Evolutionary conservation across 2,329 filamentous ascomycete species (phyloP).

Genomic region (Penicillium oxalicum): DNA sequence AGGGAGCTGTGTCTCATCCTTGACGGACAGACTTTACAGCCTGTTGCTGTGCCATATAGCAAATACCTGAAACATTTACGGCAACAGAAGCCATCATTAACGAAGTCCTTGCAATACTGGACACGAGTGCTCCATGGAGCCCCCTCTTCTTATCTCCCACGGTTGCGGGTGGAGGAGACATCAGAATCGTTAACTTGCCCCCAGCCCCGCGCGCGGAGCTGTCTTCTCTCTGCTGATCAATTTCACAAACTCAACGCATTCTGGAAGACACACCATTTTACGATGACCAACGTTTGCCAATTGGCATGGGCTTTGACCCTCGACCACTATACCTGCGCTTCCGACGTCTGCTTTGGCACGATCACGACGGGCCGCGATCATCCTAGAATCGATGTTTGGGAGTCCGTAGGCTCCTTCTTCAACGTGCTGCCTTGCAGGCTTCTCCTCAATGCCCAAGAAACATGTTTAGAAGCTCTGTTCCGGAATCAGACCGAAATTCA

Average conservation of each 20-base stretch:
- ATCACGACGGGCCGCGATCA: constrained; percentile 7
- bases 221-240: not conserved
- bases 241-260: not conserved
- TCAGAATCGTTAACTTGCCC: not conserved
- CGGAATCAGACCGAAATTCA: not conserved
- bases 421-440: not conserved
- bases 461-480: not conserved
- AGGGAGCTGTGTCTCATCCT: constrained; percentile 1
- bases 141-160: not conserved
- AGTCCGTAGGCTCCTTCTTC: not conserved
- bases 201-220: not conserved
- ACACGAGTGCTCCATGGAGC: not conserved
- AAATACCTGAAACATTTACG: constrained; percentile 1
- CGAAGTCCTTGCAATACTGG: constrained; percentile 4
- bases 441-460: not conserved
- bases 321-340: constrained; percentile 1
- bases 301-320: constrained; percentile 8
- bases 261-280: not conserved
- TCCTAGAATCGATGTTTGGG: not conserved
- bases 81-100: not conserved
- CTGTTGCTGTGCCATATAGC: not conserved
- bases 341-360: constrained; percentile 7
- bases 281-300: constrained; percentile 3
- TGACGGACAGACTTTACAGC: not conserved
- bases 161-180: not conserved